Evolutionary conservation across 176 grass and related monocot species (phyloP).

Genomic region (Areca catechu): DNA sequence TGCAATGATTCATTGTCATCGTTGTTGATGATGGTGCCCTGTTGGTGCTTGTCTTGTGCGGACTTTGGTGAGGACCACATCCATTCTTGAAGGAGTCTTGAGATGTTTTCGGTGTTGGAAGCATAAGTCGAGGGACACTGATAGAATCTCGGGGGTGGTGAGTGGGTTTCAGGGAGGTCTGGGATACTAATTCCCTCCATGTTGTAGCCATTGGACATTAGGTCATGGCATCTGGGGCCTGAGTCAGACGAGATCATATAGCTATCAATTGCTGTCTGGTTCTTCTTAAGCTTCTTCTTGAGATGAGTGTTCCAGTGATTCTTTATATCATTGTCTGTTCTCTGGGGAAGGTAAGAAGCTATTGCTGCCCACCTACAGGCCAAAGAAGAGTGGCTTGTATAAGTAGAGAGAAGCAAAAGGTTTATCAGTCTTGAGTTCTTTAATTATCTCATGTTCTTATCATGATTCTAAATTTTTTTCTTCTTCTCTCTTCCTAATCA

Average conservation of each 20-base stretch:
- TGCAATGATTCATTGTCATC: not conserved
- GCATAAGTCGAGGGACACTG: conserved; percentile 16
- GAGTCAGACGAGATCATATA: conserved; percentile 2
- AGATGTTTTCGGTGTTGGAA: conserved; percentile 26
- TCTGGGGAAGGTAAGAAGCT: conserved; percentile 34
- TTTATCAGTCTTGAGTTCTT: no score
- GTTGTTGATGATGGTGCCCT: not conserved
- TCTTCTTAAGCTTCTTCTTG: conserved; percentile 30
- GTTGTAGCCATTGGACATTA: not conserved
- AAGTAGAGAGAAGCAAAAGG: no score
- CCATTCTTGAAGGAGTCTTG: conserved; percentile 24
- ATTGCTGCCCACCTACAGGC: conserved; percentile 27
- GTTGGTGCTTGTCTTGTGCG: not conserved
- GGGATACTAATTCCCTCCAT: not conserved
- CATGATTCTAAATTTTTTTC: no score
- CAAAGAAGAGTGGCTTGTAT: not conserved
- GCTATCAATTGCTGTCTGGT: conserved; percentile 7
- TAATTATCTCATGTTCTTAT: no score
- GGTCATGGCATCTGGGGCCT: not conserved
- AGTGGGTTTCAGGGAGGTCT: not conserved
- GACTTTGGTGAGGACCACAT: not conserved
- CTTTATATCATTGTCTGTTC: conserved; percentile 39
- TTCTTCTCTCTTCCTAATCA: no score
- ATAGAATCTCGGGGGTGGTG: not conserved
- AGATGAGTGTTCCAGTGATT: conserved; percentile 43